These are phyloP conservation scores for Poronia punctata DNA, from an alignment of 495 filamentous ascomycete species.

Conservation along the genomic window DNA sequence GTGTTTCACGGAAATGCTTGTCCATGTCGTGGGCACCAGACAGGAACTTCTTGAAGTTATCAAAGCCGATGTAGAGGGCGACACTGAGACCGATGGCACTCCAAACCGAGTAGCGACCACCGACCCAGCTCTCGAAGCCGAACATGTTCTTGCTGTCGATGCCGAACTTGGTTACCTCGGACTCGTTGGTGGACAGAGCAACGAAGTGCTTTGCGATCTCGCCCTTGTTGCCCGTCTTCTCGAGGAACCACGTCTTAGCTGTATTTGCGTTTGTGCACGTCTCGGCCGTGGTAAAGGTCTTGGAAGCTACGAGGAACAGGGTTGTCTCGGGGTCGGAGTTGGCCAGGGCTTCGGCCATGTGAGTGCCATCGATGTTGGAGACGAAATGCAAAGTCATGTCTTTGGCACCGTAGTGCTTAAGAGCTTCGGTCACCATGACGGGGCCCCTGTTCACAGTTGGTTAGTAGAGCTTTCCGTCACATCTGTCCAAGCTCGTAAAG, in stretches of 20 bases:
- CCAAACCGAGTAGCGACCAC: constrained; percentile 97
- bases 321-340: constrained; percentile 91
- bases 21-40: constrained; percentile 96
- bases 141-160: constrained; percentile 99
- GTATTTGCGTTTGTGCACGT: constrained; percentile 94
- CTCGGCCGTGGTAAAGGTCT: constrained; percentile 99
- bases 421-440: constrained; percentile 96
- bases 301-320: constrained; percentile 94
- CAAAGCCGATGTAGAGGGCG: constrained; percentile 87
- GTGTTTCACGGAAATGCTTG: constrained; percentile 88
- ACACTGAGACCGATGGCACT: constrained; percentile 96
- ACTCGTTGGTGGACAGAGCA: constrained; percentile 91
- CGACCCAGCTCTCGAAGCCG: constrained; percentile 95
- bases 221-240: constrained; percentile 63
- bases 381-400: constrained; percentile 91
- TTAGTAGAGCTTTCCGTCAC: neutral
- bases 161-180: constrained; percentile 94
- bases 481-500: neutral
- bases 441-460: constrained; percentile 56
- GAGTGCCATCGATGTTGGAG: constrained; percentile 98
- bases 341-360: constrained; percentile 89
- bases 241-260: constrained; percentile 93
- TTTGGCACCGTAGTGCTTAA: constrained; percentile 85
- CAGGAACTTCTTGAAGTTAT: constrained; percentile 96
- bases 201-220: constrained; percentile 99